Evolutionary conservation across 305 asterid species (phyloP).

Genomic region (Solanum aculeatissimum): DNA sequence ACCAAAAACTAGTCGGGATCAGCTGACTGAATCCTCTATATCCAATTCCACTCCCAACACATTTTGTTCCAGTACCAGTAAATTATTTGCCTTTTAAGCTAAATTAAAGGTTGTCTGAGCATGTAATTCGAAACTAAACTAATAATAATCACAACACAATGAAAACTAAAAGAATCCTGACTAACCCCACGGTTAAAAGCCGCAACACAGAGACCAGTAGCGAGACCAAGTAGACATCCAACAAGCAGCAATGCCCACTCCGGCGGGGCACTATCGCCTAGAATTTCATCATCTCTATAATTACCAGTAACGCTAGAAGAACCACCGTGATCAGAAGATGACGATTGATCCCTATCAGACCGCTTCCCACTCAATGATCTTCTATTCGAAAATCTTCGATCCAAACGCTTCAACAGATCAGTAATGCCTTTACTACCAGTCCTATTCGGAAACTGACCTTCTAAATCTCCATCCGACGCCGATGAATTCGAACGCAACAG

Average conservation of each 20-base stretch:
- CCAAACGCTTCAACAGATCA: constrained; percentile 73
- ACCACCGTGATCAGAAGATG: not conserved
- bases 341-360: constrained; percentile 16
- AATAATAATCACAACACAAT: not conserved
- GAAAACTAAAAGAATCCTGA: not conserved
- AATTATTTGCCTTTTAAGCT: not conserved
- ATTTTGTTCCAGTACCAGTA: not conserved
- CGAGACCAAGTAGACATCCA: constrained; percentile 92
- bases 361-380: constrained; percentile 33
- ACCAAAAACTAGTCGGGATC: not conserved
- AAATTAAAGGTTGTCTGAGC: not conserved
- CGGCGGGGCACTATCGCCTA: constrained; percentile 88
- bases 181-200: constrained; percentile 91
- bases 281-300: constrained; percentile 21
- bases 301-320: not conserved
- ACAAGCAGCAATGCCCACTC: constrained; percentile 94
- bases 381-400: constrained; percentile 67
- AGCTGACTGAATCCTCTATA: not conserved
- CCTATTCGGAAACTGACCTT: constrained; percentile 36
- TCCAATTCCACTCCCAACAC: not conserved
- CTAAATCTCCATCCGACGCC: constrained; percentile 42
- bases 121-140: not conserved
- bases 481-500: constrained; percentile 12
- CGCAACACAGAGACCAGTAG: constrained; percentile 92
- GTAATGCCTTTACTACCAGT: constrained; percentile 12